phyloP scores from a whole-genome alignment of 495 filamentous ascomycete species.

The Rostrohypoxylon terebratum region DNA sequence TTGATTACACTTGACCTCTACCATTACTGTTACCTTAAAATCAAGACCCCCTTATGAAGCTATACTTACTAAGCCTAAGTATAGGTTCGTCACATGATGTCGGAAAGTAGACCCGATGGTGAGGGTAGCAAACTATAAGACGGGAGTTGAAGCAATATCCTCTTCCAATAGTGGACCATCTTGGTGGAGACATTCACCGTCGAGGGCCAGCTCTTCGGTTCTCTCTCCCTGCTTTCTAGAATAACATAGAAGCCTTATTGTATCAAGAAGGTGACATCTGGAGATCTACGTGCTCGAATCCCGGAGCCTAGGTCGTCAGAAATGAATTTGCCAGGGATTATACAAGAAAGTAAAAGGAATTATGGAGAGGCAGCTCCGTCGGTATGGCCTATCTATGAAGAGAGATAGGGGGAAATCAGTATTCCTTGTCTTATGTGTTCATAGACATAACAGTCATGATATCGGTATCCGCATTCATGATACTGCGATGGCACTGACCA shows the following conservation, averaged over 20 bases:
- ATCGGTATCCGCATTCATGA: not conserved
- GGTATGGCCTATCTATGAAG: constrained; percentile 14
- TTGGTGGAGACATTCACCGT: constrained; percentile 10
- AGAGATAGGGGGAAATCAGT: constrained; percentile 2
- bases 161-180: not conserved
- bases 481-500: not conserved
- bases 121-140: constrained; percentile 35
- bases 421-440: constrained; percentile 20
- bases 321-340: constrained; percentile 3
- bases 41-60: too few species aligned
- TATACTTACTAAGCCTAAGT: too few species aligned
- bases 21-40: too few species aligned
- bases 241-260: constrained; percentile 14
- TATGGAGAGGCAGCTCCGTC: constrained; percentile 16
- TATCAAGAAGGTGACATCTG: not conserved
- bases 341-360: not conserved
- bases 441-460: not conserved
- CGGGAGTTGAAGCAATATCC: constrained; percentile 8
- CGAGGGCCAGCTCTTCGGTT: constrained; percentile 2
- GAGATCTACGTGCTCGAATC: constrained; percentile 20
- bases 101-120: not conserved
- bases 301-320: not conserved
- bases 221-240: constrained; percentile 20
- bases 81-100: too few species aligned
- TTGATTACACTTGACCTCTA: too few species aligned